These are phyloP conservation scores for Nakaseomyces uthaithaninus DNA, from an alignment of 1,139 yeast genomes.

Conservation along the genomic window DNA sequence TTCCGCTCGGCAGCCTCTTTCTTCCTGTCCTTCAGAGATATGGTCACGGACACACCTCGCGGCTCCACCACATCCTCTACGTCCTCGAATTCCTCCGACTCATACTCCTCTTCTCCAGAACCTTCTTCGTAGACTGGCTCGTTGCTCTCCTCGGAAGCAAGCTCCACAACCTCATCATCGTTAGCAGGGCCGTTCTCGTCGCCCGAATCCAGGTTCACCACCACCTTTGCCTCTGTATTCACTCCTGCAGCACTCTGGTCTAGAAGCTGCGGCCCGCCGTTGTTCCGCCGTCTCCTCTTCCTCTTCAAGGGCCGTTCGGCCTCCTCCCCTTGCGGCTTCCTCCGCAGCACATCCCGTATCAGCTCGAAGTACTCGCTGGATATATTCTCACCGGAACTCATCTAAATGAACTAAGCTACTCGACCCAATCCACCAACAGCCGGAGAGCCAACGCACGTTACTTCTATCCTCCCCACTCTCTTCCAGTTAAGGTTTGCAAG, in stretches of 20 bases:
- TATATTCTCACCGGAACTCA: constrained; percentile 15
- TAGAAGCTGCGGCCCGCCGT: background rate
- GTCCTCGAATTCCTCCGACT: constrained; percentile 37
- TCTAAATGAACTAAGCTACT: background rate
- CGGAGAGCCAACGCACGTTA: too few species aligned
- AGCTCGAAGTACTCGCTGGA: constrained; percentile 36
- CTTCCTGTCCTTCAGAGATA: constrained; percentile 11
- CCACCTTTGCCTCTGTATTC: constrained; percentile 10
- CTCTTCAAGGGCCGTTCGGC: constrained; percentile 17
- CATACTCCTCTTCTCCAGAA: constrained; percentile 28
- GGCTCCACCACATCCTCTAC: constrained; percentile 21
- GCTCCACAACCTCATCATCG: constrained; percentile 37
- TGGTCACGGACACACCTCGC: constrained; percentile 24
- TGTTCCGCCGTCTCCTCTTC: constrained; percentile 15
- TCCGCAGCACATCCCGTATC: constrained; percentile 32
- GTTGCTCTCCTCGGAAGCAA: too few species aligned
- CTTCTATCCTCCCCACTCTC: too few species aligned
- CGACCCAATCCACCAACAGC: too few species aligned
- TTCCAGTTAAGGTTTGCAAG: too few species aligned
- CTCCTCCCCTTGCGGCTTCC: constrained; percentile 10
- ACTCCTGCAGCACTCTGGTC: constrained; percentile 1
- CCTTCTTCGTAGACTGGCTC: too few species aligned
- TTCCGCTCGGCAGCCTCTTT: too few species aligned
- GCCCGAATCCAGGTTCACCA: constrained; percentile 27
- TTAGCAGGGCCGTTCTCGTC: constrained; percentile 19